phyloP scores from a whole-genome alignment of 1,284 basidiomycete genomes.

The Xanthoconium separans region DNA sequence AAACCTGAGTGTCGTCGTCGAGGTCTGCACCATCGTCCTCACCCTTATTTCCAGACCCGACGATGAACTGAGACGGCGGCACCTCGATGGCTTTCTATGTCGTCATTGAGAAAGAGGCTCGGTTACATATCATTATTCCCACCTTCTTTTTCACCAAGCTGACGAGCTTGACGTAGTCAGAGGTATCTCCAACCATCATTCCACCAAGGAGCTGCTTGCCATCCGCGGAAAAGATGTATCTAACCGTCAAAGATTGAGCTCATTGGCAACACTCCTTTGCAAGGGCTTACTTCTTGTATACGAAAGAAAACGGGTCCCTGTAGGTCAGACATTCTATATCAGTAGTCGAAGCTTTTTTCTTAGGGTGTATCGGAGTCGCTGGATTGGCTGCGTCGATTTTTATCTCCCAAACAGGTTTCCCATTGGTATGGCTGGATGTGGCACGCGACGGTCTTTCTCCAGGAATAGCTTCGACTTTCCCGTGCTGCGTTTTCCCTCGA shows the following conservation, averaged over 20 bases:
- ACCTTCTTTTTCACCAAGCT: slow-evolving; percentile 72
- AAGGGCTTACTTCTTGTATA: slow-evolving; percentile 64
- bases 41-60: slow-evolving; percentile 52
- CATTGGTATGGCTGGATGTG: not conserved
- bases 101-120: slow-evolving; percentile 1
- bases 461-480: not conserved
- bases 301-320: slow-evolving; percentile 67
- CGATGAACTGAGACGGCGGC: slow-evolving; percentile 66
- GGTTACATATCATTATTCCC: not conserved
- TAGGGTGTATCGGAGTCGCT: slow-evolving; percentile 7
- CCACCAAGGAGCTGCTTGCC: slow-evolving; percentile 75
- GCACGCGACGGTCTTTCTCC: not conserved
- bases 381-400: slow-evolving; percentile 11
- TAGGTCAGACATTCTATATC: slow-evolving; percentile 67
- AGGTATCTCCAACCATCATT: slow-evolving; percentile 80
- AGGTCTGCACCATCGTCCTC: slow-evolving; percentile 65
- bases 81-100: slow-evolving; percentile 60
- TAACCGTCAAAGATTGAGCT: slow-evolving; percentile 11
- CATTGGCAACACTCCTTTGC: not conserved
- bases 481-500: not conserved
- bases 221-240: slow-evolving; percentile 72
- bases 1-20: slow-evolving; percentile 72
- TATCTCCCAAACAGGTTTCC: slow-evolving; percentile 18
- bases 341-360: slow-evolving; percentile 26
- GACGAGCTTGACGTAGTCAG: slow-evolving; percentile 71